Evolutionary conservation across 495 filamentous ascomycete species (phyloP).

Genomic region (Penicillium turbatum): DNA sequence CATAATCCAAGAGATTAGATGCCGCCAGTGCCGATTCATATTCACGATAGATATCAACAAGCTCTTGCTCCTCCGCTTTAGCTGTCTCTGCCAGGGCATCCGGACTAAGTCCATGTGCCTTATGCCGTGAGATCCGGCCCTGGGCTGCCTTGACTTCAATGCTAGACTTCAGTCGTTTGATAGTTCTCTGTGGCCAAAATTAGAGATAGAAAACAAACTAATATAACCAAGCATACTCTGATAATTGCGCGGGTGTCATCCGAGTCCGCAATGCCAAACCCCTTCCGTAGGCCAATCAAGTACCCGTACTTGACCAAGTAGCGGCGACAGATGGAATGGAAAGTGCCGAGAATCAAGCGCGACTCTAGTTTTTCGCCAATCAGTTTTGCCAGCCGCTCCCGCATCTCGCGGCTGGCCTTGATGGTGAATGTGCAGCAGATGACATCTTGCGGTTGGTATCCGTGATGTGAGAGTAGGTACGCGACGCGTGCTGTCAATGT

Average conservation of each 20-base stretch:
- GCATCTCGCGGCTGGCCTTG: conserved; percentile 96
- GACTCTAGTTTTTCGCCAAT: conserved; percentile 74
- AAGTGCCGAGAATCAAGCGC: conserved; percentile 85
- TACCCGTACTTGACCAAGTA: conserved; percentile 85
- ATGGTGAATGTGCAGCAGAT: conserved; percentile 97
- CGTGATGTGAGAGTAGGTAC: conserved; percentile 78
- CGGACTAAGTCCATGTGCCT: conserved; percentile 62
- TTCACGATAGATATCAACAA: conserved; percentile 68
- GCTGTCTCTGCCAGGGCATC: conserved; percentile 38
- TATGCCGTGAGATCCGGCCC: conserved; percentile 78
- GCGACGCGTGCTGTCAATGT: conserved; percentile 92
- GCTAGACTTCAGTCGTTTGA: conserved; percentile 64
- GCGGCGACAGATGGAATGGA: conserved; percentile 86
- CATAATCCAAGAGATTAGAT: conserved; percentile 90
- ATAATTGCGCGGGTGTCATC: conserved; percentile 74
- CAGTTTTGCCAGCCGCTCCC: conserved; percentile 72
- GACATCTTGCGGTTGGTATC: conserved; percentile 82
- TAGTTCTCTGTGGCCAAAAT: conserved; percentile 55
- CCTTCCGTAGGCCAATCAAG: conserved; percentile 72
- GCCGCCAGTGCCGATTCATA: conserved; percentile 71
- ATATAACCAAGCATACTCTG: conserved; percentile 27
- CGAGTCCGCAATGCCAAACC: conserved; percentile 92
- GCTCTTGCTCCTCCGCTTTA: conserved; percentile 61
- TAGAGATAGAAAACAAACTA: conserved; percentile 10
- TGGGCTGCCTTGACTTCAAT: conserved; percentile 67